phyloP scores from a whole-genome alignment of 139 green algal genomes.

The Tetraselmis striata region DNA sequence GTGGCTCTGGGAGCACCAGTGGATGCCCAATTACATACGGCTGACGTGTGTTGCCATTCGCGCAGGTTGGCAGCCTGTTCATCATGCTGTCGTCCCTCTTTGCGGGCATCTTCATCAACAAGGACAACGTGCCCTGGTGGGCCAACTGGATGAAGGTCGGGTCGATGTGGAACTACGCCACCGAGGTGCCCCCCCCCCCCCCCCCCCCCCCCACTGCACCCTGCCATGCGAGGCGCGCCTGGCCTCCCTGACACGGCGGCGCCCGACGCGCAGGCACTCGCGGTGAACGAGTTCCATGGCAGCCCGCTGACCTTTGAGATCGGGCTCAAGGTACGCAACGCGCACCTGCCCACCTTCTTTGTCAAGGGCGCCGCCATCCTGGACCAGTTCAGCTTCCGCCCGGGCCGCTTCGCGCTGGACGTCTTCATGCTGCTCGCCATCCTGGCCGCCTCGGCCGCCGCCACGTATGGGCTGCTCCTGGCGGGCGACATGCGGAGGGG shows the following conservation, averaged over 20 bases:
- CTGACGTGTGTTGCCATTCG: neutral
- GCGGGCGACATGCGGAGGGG: slow-evolving; percentile 17
- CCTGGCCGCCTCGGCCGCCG: slow-evolving; percentile 4
- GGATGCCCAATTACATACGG: no score
- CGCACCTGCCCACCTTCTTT: slow-evolving; percentile 40
- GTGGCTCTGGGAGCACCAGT: no score
- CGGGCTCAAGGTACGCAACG: slow-evolving; percentile 38
- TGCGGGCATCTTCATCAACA: slow-evolving; percentile 73
- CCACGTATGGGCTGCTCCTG: slow-evolving; percentile 31
- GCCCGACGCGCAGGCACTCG: slow-evolving; percentile 44
- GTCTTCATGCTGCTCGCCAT: slow-evolving; percentile 23
- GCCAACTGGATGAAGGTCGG: slow-evolving; percentile 29
- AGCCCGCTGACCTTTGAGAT: slow-evolving; percentile 53
- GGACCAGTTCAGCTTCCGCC: slow-evolving; percentile 55
- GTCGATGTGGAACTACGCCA: slow-evolving; percentile 64
- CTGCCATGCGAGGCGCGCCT: no score
- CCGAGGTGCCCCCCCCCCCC: slow-evolving; percentile 56
- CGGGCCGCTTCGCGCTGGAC: slow-evolving; percentile 25
- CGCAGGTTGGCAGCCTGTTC: slow-evolving; percentile 25
- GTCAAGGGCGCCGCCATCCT: slow-evolving; percentile 59
- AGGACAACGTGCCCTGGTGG: slow-evolving; percentile 42
- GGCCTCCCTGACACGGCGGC: no score
- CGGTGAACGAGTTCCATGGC: slow-evolving; percentile 66
- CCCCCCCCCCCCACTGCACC: no score
- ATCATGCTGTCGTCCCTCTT: slow-evolving; percentile 65